A percentile compares a stretch with the other conserved stretches of the same genome.
These are phyloP conservation scores for Pinus tabuliformis DNA, from an alignment of 75 land plant genomes.

Conservation along the genomic window DNA sequence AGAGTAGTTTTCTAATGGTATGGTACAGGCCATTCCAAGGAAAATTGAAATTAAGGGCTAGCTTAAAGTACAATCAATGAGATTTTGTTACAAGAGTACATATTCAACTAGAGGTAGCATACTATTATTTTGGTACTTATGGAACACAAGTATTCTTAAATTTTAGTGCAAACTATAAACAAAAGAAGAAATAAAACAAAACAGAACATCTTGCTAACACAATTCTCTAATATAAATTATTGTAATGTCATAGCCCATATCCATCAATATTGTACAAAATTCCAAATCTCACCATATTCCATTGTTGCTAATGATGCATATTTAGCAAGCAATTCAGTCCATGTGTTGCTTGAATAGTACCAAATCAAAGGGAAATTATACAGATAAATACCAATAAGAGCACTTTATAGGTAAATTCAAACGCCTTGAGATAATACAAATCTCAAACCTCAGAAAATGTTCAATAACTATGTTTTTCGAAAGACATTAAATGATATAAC, in stretches of 20 bases:
- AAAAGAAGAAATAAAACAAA: background rate
- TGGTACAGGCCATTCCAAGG: background rate
- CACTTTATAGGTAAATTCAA: background rate
- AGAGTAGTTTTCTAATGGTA: background rate
- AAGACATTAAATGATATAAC: background rate
- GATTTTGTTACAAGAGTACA: background rate
- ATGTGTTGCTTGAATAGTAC: conserved; percentile 1
- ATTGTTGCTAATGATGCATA: background rate
- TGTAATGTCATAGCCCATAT: background rate
- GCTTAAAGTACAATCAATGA: background rate
- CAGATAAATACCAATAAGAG: background rate
- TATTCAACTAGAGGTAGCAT: background rate
- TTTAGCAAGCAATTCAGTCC: background rate
- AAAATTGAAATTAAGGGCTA: background rate
- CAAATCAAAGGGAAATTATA: background rate
- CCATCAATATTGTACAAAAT: background rate
- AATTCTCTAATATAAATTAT: background rate
- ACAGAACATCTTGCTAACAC: background rate
- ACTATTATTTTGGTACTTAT: background rate
- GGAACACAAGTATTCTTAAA: background rate
- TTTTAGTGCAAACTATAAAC: background rate
- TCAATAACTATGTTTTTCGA: too few species aligned
- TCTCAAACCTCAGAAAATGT: background rate
- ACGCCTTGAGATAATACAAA: too few species aligned
- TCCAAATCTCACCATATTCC: too few species aligned